phyloP scores from a whole-genome alignment of 1,284 basidiomycete species.

The Cryptococcus sp. region DNA sequence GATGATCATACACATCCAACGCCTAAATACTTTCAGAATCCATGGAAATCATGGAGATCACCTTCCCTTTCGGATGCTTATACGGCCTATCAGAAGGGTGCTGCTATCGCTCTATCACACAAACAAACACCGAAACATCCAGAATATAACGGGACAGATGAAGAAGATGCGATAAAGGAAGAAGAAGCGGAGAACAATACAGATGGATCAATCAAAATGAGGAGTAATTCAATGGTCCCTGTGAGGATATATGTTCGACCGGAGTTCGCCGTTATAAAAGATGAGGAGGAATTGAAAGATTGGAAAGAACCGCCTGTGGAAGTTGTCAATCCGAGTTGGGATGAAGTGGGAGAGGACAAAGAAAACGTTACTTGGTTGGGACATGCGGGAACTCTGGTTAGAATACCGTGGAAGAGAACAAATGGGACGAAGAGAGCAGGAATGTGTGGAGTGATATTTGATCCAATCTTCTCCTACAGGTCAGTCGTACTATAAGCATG shows the following conservation, averaged over 20 bases:
- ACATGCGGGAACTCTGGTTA: constrained; percentile 40
- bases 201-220: constrained; percentile 7
- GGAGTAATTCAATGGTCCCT: constrained; percentile 5
- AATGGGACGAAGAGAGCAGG: constrained; percentile 14
- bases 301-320: constrained; percentile 43
- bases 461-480: constrained; percentile 47
- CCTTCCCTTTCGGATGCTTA: constrained; percentile 35
- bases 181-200: constrained; percentile 7
- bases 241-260: constrained; percentile 29
- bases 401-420: constrained; percentile 33
- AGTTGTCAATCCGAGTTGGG: constrained; percentile 36
- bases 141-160: constrained; percentile 5
- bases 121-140: constrained; percentile 12
- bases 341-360: constrained; percentile 10
- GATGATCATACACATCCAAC: constrained; percentile 4
- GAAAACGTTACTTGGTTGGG: constrained; percentile 45
- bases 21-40: constrained; percentile 41
- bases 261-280: constrained; percentile 22
- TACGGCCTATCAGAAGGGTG: constrained; percentile 39
- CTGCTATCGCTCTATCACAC: constrained; percentile 32
- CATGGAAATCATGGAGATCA: constrained; percentile 44
- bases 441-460: constrained; percentile 40
- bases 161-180: constrained; percentile 5
- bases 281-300: constrained; percentile 37
- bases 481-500: constrained; percentile 8